Conservation (phyloP, 768 basidiomycete species). For the Mycena maculata region DNA sequence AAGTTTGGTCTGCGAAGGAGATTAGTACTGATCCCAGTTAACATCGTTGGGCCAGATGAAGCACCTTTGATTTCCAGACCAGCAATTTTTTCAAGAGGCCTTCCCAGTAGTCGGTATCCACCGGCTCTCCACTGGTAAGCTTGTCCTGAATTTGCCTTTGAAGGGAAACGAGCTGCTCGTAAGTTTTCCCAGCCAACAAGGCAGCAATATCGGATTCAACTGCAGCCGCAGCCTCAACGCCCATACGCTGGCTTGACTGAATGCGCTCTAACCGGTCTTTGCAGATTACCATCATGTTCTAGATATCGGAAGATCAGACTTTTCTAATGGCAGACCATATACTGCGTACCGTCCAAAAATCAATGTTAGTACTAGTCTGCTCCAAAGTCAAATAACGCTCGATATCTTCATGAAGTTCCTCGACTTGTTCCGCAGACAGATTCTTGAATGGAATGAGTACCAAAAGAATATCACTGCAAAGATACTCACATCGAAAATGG, state of each 20-base stretch:
- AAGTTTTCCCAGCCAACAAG: constrained; percentile 86
- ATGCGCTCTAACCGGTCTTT: constrained; percentile 88
- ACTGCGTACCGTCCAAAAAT: constrained; percentile 91
- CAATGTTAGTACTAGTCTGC: constrained; percentile 84
- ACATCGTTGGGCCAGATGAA: neutral
- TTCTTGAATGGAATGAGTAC: constrained; percentile 61
- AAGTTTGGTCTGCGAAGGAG: constrained; percentile 77
- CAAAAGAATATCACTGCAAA: neutral
- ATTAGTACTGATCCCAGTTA: constrained; percentile 24
- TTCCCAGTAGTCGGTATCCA: constrained; percentile 99
- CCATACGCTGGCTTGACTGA: constrained; percentile 69
- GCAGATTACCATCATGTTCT: constrained; percentile 99
- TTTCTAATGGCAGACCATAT: constrained; percentile 4
- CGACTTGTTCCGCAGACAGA: constrained; percentile 86
- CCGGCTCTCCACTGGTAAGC: constrained; percentile 89
- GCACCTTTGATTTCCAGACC: constrained; percentile 97
- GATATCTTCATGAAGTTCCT: constrained; percentile 95
- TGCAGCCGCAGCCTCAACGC: constrained; percentile 76
- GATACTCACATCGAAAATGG: constrained; percentile 90
- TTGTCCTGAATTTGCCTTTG: constrained; percentile 92
- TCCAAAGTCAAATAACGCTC: constrained; percentile 92
- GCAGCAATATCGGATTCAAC: constrained; percentile 89
- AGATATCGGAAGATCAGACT: constrained; percentile 6
- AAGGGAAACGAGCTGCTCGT: constrained; percentile 83
- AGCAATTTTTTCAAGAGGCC: constrained; percentile 88